These are phyloP conservation scores for Kwoniella dejecticola DNA, from an alignment of 768 basidiomycete species.

Conservation along the genomic window DNA sequence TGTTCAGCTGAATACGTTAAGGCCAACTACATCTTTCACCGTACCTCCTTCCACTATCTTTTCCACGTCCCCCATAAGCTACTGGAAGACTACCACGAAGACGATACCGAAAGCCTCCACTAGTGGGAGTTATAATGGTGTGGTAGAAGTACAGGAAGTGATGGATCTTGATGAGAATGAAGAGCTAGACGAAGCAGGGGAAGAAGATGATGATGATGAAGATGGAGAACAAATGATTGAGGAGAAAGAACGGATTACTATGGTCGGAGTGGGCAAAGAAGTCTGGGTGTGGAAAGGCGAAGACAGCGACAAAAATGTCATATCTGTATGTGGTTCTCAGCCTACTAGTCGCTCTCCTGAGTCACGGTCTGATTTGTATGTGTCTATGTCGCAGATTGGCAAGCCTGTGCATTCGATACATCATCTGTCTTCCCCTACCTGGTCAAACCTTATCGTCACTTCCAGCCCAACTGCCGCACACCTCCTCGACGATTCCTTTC, in stretches of 20 bases:
- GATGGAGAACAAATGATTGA: conserved; percentile 20
- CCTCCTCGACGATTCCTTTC: conserved; percentile 10
- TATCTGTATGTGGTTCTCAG: conserved; percentile 33
- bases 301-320: conserved; percentile 35
- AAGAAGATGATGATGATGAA: conserved; percentile 26
- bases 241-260: conserved; percentile 16
- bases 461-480: background rate
- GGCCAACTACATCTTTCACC: conserved; percentile 52
- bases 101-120: background rate
- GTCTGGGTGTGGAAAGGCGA: conserved; percentile 54
- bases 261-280: conserved; percentile 26
- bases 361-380: background rate
- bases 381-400: conserved; percentile 7
- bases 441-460: conserved; percentile 26
- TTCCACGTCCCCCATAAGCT: conserved; percentile 44
- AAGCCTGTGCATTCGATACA: conserved; percentile 28
- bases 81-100: conserved; percentile 4
- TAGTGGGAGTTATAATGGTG: conserved; percentile 21
- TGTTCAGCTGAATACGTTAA: conserved; percentile 39
- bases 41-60: conserved; percentile 50
- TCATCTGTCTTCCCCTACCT: conserved; percentile 11
- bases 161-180: conserved; percentile 31
- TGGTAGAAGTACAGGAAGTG: background rate
- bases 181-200: conserved; percentile 23
- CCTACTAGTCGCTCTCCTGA: background rate